Evolutionary conservation across 805 yeast genomes (phyloP).

Genomic region (Soucietia sequanensis): DNA sequence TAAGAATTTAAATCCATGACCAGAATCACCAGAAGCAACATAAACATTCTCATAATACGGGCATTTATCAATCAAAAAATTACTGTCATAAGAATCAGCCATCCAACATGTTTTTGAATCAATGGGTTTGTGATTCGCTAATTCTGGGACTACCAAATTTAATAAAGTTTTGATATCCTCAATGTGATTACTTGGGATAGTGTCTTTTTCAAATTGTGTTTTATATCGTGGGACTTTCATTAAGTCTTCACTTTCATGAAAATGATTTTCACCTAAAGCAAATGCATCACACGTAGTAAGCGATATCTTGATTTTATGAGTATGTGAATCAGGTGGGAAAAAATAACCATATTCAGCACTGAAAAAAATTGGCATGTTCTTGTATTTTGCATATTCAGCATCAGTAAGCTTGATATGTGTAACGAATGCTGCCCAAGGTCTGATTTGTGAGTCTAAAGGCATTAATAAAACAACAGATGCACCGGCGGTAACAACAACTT

Average conservation of each 20-base stretch:
- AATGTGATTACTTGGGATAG: slow-evolving; percentile 11
- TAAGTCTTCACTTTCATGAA: slow-evolving; percentile 9
- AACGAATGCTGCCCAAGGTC: slow-evolving; percentile 34
- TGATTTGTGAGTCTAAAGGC: slow-evolving; percentile 25
- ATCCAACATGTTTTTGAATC: slow-evolving; percentile 28
- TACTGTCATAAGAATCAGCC: slow-evolving; percentile 32
- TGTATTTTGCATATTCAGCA: slow-evolving; percentile 33
- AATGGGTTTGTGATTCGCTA: slow-evolving; percentile 7
- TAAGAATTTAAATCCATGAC: slow-evolving; percentile 38
- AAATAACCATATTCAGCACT: slow-evolving; percentile 44
- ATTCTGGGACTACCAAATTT: slow-evolving; percentile 12
- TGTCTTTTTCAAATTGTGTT: slow-evolving; percentile 8
- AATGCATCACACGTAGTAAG: slow-evolving; percentile 16
- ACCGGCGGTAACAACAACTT: slow-evolving; percentile 35
- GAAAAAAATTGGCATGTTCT: slow-evolving; percentile 42
- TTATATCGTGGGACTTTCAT: slow-evolving; percentile 12
- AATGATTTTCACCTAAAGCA: slow-evolving; percentile 9
- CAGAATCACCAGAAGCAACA: slow-evolving; percentile 39
- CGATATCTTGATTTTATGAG: slow-evolving; percentile 33
- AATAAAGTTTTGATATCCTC: slow-evolving; percentile 10
- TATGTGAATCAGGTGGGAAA: slow-evolving; percentile 44
- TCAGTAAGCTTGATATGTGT: slow-evolving; percentile 35
- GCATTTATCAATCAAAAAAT: slow-evolving; percentile 31
- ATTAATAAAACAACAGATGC: slow-evolving; percentile 36
- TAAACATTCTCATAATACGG: slow-evolving; percentile 26